Conservation (phyloP, 192 early-diverging fungal species). For the Jimgerdemannia lactiflua region DNA sequence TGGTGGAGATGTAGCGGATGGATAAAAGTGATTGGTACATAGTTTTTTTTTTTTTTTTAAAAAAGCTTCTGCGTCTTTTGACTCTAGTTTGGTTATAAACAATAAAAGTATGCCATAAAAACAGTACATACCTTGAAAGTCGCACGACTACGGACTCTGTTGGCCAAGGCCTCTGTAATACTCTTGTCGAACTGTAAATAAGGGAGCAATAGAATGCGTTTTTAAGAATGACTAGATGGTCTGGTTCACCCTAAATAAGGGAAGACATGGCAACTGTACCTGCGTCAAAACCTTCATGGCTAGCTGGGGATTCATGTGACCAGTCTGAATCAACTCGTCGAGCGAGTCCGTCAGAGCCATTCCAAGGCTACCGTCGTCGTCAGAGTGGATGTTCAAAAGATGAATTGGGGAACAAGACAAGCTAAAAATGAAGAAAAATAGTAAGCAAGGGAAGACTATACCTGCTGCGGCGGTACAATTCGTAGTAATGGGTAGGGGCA, state of each 20-base stretch:
- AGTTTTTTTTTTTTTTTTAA: background rate
- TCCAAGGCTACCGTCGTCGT: constrained; percentile 59
- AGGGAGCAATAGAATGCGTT: background rate
- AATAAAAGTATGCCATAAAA: too few relatives aligned
- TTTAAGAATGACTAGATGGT: too few relatives aligned
- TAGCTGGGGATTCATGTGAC: constrained; percentile 87
- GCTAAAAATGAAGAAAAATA: background rate
- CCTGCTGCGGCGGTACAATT: background rate
- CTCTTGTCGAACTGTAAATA: constrained; percentile 72
- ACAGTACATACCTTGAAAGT: constrained; percentile 71
- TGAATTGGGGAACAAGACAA: too few relatives aligned
- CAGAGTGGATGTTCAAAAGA: too few relatives aligned
- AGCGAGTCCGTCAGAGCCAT: constrained; percentile 93
- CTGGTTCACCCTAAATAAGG: too few relatives aligned
- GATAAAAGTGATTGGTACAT: background rate
- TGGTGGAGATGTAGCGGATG: background rate
- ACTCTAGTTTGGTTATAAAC: too few relatives aligned
- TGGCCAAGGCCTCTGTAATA: constrained; percentile 85
- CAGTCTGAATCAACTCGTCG: constrained; percentile 90
- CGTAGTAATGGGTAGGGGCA: background rate
- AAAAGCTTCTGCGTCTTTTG: too few relatives aligned
- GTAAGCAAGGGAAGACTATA: background rate
- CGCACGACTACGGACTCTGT: constrained; percentile 74
- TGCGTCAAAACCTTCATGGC: constrained; percentile 90
- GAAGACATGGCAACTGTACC: constrained; percentile 27